Base-by-base conservation (phyloP, 2,329 filamentous ascomycete genomes). In the Mycogone perniciosa region DNA sequence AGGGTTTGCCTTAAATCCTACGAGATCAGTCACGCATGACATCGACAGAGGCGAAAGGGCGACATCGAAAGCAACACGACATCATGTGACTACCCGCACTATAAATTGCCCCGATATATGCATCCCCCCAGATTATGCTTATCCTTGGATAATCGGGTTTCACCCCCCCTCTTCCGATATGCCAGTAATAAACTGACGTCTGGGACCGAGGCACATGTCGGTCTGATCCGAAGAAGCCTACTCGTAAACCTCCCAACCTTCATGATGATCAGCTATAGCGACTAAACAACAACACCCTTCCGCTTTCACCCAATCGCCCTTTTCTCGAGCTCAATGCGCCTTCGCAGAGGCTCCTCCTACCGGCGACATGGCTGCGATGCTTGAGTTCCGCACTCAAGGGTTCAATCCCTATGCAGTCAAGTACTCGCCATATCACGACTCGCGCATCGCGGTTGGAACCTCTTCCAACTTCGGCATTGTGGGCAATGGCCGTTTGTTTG, bases 351-450 rank as follows among this genome's bases (percentile, higher is more conserved):
- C 33, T 33, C 40, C 51, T 27, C 35, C 30, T 4, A 26, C 45
- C 41, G 53, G 55, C 56, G 59, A 53, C 50, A 74, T 74, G 71
- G 70, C 71, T 69, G 74, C 75, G 65, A 96, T 97, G 90, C 85
- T 97, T 61, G 90, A 96, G 72, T 97, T 88, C 73, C 86, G 88
- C 57, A 97, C 93, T 26, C 80, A 89, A 66, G 93, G 93, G 63
- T 97, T 83, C 79, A 96, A 97, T 70, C 91, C 91, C 62, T 96
- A 95, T 72, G 89, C 88, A 60, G 90, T 96, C 70, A 96, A 96
- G 72, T 99, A 97, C 77, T 97, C 92, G 50, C 93, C 93, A 6
- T 99, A 96, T 75, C 95, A 95, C 74, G 93, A 97, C 74, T 93
- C 88, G 58, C 85, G 91, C 56, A 83, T 99, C 57, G 92, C 92